A percentile compares a stretch with the other conserved stretches of the same genome.
These are phyloP conservation scores for Cardamine occulta DNA, from an alignment of 345 rosid genomes.

Conservation along the genomic window DNA sequence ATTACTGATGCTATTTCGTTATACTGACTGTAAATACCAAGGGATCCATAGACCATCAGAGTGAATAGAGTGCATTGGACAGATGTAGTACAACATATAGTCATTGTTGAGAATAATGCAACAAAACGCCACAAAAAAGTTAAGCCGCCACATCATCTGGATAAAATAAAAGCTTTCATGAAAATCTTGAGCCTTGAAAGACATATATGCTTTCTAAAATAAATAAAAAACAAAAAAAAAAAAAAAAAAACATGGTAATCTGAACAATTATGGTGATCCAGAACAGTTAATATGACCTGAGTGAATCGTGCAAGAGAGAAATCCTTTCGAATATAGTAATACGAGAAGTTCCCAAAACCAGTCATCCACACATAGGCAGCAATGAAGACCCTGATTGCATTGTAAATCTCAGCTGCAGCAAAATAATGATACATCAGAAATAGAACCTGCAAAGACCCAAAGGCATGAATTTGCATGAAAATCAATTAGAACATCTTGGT, in stretches of 20 bases:
- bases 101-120: conserved; percentile 91
- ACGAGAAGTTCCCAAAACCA: conserved; percentile 95
- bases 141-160: conserved; percentile 99
- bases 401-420: conserved; percentile 90
- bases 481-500: background rate
- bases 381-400: conserved; percentile 88
- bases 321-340: conserved; percentile 89
- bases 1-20: conserved; percentile 89
- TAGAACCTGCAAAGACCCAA: conserved; percentile 64
- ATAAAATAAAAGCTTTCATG: conserved; percentile 39
- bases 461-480: background rate
- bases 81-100: conserved; percentile 89
- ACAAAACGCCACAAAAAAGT: conserved; percentile 84
- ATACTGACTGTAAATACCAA: conserved; percentile 76
- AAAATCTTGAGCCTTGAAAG: conserved; percentile 10
- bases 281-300: conserved; percentile 62
- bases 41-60: conserved; percentile 91
- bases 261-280: conserved; percentile 5
- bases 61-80: conserved; percentile 99
- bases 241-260: background rate
- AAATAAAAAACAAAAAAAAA: too few species aligned
- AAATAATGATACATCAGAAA: conserved; percentile 96
- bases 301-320: conserved; percentile 86
- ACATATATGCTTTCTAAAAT: background rate
- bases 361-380: conserved; percentile 99